These are phyloP conservation scores for Thermothelomyces thermophilus DNA, from an alignment of 2,329 filamentous ascomycete genomes.

Conservation along the genomic window DNA sequence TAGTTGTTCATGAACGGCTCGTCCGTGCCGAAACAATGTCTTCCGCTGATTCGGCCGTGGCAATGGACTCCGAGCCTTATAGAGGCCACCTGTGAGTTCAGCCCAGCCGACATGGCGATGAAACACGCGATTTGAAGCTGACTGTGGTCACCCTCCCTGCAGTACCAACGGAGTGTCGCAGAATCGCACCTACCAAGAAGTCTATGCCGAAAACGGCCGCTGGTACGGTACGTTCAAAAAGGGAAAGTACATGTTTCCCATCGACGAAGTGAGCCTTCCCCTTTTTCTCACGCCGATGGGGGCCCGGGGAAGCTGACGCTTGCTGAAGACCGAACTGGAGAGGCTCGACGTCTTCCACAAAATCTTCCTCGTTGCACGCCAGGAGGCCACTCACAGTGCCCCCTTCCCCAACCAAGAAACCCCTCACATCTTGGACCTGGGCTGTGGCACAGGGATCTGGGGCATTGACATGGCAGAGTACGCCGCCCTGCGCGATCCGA, in stretches of 20 bases:
- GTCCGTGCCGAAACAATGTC: background rate
- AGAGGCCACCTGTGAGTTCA: slow-evolving; percentile 13
- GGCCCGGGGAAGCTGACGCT: slow-evolving; percentile 16
- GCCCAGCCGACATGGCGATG: background rate
- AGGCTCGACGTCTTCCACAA: slow-evolving; percentile 79
- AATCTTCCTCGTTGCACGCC: slow-evolving; percentile 60
- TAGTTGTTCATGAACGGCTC: slow-evolving; percentile 1
- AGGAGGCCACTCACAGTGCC: slow-evolving; percentile 32
- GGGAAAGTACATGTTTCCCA: slow-evolving; percentile 69
- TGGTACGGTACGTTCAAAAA: slow-evolving; percentile 61
- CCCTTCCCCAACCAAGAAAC: slow-evolving; percentile 27
- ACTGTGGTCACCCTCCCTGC: background rate
- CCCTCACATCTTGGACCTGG: slow-evolving; percentile 54
- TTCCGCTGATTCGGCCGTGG: slow-evolving; percentile 8
- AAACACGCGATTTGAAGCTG: background rate
- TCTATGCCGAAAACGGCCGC: slow-evolving; percentile 59
- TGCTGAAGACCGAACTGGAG: slow-evolving; percentile 59
- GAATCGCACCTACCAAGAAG: slow-evolving; percentile 9
- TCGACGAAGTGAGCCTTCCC: slow-evolving; percentile 56
- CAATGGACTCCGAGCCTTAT: slow-evolving; percentile 12
- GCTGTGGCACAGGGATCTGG: slow-evolving; percentile 89
- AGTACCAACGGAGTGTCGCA: background rate
- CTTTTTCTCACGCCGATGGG: background rate
- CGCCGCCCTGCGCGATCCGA: slow-evolving; percentile 27
- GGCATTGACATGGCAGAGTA: slow-evolving; percentile 77